Evolutionary conservation across 768 basidiomycete genomes (phyloP).

Genomic region (Agrocybe praecox): DNA sequence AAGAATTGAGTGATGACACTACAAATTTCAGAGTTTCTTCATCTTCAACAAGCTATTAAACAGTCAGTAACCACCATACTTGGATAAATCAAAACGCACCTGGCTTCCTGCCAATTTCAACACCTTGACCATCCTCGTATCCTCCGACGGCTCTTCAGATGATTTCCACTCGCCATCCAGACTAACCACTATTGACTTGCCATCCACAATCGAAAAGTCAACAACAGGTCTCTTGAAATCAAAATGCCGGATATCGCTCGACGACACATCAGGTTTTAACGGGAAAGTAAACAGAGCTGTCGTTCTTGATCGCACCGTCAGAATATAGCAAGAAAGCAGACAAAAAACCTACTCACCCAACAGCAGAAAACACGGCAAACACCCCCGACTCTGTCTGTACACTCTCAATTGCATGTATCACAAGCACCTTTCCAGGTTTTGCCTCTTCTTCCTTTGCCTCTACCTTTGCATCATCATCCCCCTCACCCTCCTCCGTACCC

Average conservation of each 20-base stretch:
- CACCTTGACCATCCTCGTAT: conserved; percentile 25
- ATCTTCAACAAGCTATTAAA: conserved; percentile 38
- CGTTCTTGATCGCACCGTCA: conserved; percentile 41
- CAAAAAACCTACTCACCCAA: conserved; percentile 59
- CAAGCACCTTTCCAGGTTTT: conserved; percentile 47
- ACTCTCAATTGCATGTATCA: conserved; percentile 58
- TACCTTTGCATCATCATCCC: conserved; percentile 12
- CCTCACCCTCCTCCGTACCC: conserved; percentile 6
- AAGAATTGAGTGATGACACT: conserved; percentile 47
- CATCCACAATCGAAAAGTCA: conserved; percentile 48
- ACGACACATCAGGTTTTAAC: conserved; percentile 23
- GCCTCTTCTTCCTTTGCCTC: conserved; percentile 12
- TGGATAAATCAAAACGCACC: conserved; percentile 30
- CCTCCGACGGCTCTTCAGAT: conserved; percentile 11
- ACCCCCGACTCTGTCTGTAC: conserved; percentile 35
- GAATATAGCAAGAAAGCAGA: not conserved
- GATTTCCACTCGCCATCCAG: conserved; percentile 48
- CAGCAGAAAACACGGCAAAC: conserved; percentile 64
- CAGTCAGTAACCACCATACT: not conserved
- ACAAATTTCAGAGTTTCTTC: conserved; percentile 27
- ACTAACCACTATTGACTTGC: conserved; percentile 44
- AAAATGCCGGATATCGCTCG: conserved; percentile 33
- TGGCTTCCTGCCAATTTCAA: conserved; percentile 36
- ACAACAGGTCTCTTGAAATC: conserved; percentile 63
- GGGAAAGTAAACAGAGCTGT: conserved; percentile 64